phyloP scores from a whole-genome alignment of 768 basidiomycete species.

The Pleurotus ostreatus region DNA sequence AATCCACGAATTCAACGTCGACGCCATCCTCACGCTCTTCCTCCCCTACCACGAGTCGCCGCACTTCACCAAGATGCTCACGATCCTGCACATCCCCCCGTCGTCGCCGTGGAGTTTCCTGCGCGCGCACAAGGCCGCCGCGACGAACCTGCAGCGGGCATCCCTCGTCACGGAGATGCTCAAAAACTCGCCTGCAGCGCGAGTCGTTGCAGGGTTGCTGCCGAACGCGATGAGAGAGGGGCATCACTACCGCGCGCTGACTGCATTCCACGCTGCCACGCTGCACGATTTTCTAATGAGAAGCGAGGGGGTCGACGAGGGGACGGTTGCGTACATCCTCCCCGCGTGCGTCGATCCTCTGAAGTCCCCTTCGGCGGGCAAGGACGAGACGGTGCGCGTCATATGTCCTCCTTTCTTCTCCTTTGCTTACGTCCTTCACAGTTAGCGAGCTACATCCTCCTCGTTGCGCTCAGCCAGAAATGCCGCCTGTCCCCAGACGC shows the following conservation, averaged over 20 bases:
- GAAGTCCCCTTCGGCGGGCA: conserved; percentile 28
- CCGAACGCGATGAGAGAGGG: conserved; percentile 51
- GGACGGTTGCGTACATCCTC: conserved; percentile 58
- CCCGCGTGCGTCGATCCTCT: conserved; percentile 62
- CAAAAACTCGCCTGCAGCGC: conserved; percentile 63
- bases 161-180: conserved; percentile 78
- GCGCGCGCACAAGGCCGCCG: conserved; percentile 70
- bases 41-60: conserved; percentile 94
- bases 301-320: conserved; percentile 56
- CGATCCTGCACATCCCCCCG: conserved; percentile 71
- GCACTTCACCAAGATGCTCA: conserved; percentile 90
- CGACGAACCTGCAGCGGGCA: conserved; percentile 67
- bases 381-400: conserved; percentile 53
- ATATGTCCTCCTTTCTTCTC: neutral
- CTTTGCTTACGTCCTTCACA: conserved; percentile 19
- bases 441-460: conserved; percentile 73
- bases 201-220: conserved; percentile 65
- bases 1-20: conserved; percentile 90
- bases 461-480: conserved; percentile 68
- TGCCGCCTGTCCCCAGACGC: conserved; percentile 55
- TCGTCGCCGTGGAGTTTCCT: conserved; percentile 68
- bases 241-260: conserved; percentile 60
- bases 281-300: conserved; percentile 76
- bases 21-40: conserved; percentile 73
- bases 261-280: conserved; percentile 79